These are phyloP conservation scores for Aspergillus steynii DNA, from an alignment of 495 filamentous ascomycete species.

Conservation along the genomic window DNA sequence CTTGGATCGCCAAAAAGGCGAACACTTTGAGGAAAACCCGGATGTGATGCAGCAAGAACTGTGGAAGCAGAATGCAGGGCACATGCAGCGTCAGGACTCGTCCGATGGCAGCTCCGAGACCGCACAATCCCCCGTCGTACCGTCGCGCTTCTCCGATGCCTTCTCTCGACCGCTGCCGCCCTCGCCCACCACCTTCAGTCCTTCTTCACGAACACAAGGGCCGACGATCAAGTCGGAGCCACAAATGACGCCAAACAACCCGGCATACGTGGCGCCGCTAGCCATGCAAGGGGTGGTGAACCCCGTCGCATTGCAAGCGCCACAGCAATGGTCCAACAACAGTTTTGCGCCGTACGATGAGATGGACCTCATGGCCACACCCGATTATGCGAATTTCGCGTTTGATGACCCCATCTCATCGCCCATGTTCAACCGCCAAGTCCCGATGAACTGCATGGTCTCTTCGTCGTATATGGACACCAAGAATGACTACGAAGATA, in stretches of 20 bases:
- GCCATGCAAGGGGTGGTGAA: constrained; percentile 43
- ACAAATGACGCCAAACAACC: constrained; percentile 19
- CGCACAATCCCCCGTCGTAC: constrained; percentile 44
- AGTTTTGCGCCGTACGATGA: constrained; percentile 41
- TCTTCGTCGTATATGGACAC: constrained; percentile 30
- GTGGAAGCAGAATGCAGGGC: constrained; percentile 47
- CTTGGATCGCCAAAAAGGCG: constrained; percentile 50
- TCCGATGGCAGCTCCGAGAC: constrained; percentile 54
- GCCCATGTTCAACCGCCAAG: constrained; percentile 42
- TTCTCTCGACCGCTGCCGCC: constrained; percentile 36
- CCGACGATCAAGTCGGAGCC: constrained; percentile 36
- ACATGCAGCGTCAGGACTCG: constrained; percentile 54
- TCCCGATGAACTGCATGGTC: constrained; percentile 43
- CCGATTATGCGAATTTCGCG: constrained; percentile 34
- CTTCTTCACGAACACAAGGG: constrained; percentile 25
- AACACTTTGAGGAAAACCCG: constrained; percentile 60
- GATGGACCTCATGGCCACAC: constrained; percentile 40
- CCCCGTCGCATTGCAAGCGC: constrained; percentile 39
- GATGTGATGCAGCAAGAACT: constrained; percentile 56
- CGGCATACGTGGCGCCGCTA: constrained; percentile 24
- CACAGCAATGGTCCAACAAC: constrained; percentile 32
- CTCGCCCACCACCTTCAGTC: constrained; percentile 41
- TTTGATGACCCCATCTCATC: constrained; percentile 41
- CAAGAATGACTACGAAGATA: constrained; percentile 42
- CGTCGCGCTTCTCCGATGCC: constrained; percentile 38